Percentiles rank a stretch among this genome's conserved stretches.
These are phyloP conservation scores for Pulveroboletus sp. DNA, from an alignment of 768 basidiomycete species.

Conservation along the genomic window DNA sequence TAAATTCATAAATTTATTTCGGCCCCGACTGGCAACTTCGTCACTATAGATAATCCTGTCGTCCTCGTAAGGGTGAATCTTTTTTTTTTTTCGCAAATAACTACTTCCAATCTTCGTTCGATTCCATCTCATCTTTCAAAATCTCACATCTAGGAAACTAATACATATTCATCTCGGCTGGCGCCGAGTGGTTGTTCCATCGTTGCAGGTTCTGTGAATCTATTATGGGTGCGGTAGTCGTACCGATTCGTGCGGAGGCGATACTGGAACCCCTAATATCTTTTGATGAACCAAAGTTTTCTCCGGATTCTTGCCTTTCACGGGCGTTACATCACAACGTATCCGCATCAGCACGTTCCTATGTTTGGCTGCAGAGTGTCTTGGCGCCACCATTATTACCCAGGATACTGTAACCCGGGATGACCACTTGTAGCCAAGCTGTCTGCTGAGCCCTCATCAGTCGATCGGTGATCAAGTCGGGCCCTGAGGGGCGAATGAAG, in stretches of 20 bases:
- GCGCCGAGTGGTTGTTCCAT: background rate
- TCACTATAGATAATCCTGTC: conserved; percentile 6
- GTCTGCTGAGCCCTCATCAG: background rate
- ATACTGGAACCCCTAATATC: background rate
- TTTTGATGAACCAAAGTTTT: background rate
- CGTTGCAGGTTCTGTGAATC: background rate
- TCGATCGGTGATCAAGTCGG: conserved; percentile 8
- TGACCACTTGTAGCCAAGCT: background rate
- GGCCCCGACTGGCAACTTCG: background rate
- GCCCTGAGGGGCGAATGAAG: background rate
- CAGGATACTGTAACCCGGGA: background rate
- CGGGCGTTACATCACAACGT: background rate
- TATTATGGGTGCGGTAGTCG: background rate
- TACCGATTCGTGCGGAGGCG: background rate
- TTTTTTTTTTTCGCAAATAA: conserved; percentile 1
- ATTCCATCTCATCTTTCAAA: background rate
- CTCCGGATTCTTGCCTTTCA: no score
- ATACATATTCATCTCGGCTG: background rate
- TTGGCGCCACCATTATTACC: background rate
- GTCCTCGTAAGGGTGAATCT: background rate
- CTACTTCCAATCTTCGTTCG: background rate
- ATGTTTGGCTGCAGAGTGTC: background rate
- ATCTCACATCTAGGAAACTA: background rate
- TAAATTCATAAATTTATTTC: conserved; percentile 2
- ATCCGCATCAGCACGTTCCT: background rate